Conservation (phyloP, 2,329 filamentous ascomycete species). For the Akanthomyces dipterigenus region DNA sequence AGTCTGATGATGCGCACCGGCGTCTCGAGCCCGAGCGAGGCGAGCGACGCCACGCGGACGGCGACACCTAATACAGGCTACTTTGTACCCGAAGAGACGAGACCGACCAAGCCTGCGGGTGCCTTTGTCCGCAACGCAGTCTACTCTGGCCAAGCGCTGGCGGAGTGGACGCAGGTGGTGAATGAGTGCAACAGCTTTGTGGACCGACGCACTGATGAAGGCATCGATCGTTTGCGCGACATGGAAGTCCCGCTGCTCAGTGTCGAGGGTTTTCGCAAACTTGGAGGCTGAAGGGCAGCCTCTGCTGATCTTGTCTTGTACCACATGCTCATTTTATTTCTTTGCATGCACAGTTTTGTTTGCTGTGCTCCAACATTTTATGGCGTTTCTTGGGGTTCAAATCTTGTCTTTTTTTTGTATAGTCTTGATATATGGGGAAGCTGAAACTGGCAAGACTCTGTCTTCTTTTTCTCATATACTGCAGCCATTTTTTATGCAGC, state of each 20-base stretch:
- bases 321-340: neutral
- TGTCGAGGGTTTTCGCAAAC: conserved; percentile 36
- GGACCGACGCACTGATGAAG: conserved; percentile 67
- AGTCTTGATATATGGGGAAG: neutral
- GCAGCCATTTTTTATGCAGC: neutral
- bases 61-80: conserved; percentile 9
- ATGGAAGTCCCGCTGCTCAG: conserved; percentile 51
- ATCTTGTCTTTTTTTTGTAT: neutral
- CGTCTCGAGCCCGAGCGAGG: conserved; percentile 16
- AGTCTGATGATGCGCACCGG: conserved; percentile 17
- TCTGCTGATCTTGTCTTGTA: neutral
- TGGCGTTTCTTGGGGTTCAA: neutral
- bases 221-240: conserved; percentile 56
- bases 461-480: neutral
- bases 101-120: conserved; percentile 40
- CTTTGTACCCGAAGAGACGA: conserved; percentile 19
- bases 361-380: neutral
- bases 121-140: conserved; percentile 41
- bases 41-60: conserved; percentile 13
- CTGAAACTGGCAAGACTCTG: neutral
- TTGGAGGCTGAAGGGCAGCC: conserved; percentile 21
- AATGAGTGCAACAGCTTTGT: conserved; percentile 77
- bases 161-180: conserved; percentile 71
- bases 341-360: neutral
- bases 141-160: conserved; percentile 66